These are phyloP conservation scores for Chiua sp. DNA, from an alignment of 1,284 basidiomycete species.

Conservation along the genomic window DNA sequence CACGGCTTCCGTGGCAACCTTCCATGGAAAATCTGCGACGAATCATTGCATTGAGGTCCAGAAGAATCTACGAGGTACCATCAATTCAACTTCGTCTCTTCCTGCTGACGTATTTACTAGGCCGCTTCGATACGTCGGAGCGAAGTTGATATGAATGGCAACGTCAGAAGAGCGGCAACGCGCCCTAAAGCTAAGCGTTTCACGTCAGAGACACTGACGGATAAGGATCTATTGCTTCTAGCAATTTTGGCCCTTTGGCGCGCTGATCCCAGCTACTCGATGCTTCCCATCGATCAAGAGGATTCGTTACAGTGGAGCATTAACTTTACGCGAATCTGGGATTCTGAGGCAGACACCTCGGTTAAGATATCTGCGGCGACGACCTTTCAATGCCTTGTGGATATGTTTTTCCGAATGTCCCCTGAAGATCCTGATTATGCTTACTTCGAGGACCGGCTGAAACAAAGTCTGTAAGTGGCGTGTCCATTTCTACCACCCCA, in stretches of 20 bases:
- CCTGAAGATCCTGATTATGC: slow-evolving; percentile 43
- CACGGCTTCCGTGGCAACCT: slow-evolving; percentile 63
- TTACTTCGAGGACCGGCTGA: slow-evolving; percentile 44
- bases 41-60: slow-evolving; percentile 53
- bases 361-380: slow-evolving; percentile 64
- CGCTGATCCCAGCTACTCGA: slow-evolving; percentile 57
- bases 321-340: slow-evolving; percentile 59
- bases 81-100: slow-evolving; percentile 8
- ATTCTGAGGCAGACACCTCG: slow-evolving; percentile 61
- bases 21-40: slow-evolving; percentile 52
- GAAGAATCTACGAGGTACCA: slow-evolving; percentile 59
- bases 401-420: slow-evolving; percentile 49
- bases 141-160: slow-evolving; percentile 64
- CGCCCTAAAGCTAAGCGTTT: slow-evolving; percentile 66
- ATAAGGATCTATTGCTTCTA: slow-evolving; percentile 69
- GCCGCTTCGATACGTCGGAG: slow-evolving; percentile 51
- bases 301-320: slow-evolving; percentile 53
- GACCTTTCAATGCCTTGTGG: slow-evolving; percentile 53
- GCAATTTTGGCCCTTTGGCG: slow-evolving; percentile 72
- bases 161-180: slow-evolving; percentile 54
- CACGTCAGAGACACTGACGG: slow-evolving; percentile 61
- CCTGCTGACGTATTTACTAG: slow-evolving; percentile 38
- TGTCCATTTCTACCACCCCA: slow-evolving; percentile 1
- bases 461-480: slow-evolving; percentile 32
- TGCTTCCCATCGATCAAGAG: slow-evolving; percentile 33